phyloP scores from a whole-genome alignment of 1,284 basidiomycete genomes.

The Tetrapyrgos nigripes region DNA sequence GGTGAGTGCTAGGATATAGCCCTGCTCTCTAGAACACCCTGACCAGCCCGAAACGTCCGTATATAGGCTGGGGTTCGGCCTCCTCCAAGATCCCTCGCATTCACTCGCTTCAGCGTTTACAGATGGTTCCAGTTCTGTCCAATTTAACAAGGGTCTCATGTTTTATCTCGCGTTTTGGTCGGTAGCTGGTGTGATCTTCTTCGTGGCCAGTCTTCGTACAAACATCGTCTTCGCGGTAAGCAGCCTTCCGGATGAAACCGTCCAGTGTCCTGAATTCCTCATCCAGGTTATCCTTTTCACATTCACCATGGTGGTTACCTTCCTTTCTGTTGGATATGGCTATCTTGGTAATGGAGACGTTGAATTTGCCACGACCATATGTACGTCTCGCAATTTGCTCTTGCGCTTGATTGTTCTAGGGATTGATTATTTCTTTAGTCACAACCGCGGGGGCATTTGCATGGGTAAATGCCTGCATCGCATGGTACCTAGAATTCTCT shows the following conservation, averaged over 20 bases:
- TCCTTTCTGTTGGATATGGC: conserved; percentile 20
- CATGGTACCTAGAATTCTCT: conserved; percentile 20
- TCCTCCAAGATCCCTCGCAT: conserved; percentile 22
- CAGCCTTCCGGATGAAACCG: no score
- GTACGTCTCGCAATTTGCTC: conserved; percentile 12
- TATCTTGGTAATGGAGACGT: conserved; percentile 19
- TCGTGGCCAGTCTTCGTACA: conserved; percentile 21
- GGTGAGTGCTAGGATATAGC: conserved; percentile 13
- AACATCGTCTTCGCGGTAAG: conserved; percentile 22
- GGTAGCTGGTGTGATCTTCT: conserved; percentile 15
- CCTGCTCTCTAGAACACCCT: background rate
- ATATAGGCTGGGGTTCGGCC: conserved; percentile 21
- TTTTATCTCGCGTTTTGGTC: conserved; percentile 27
- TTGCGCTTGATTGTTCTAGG: background rate
- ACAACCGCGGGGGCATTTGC: conserved; percentile 24
- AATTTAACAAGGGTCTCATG: conserved; percentile 24
- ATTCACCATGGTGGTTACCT: conserved; percentile 16
- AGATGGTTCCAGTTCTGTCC: conserved; percentile 11
- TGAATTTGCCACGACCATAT: conserved; percentile 6
- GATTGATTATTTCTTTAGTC: conserved; percentile 9
- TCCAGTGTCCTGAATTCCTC: background rate
- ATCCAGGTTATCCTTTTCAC: conserved; percentile 22
- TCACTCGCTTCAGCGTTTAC: conserved; percentile 18
- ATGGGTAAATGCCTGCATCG: conserved; percentile 17
- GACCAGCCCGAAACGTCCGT: background rate